Evolutionary conservation across 2,329 filamentous ascomycete genomes (phyloP).

Genomic region (Didymella pinodella): DNA sequence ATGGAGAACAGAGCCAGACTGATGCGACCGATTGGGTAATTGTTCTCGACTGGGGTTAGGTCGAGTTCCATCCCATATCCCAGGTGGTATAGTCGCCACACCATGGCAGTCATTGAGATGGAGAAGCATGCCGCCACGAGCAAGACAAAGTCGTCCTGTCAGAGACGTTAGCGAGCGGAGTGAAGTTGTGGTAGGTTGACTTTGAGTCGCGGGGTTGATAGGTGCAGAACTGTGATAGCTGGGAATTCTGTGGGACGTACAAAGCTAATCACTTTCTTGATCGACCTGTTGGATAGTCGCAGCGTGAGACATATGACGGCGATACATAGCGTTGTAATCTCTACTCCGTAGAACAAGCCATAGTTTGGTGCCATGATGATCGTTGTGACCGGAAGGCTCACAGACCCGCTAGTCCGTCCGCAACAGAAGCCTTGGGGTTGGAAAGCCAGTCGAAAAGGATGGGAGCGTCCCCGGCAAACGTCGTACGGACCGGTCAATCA

Average conservation of each 20-base stretch:
- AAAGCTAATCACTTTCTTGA: conserved; percentile 18
- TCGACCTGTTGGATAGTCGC: conserved; percentile 15
- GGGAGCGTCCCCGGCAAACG: background rate
- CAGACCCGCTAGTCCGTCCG: conserved; percentile 11
- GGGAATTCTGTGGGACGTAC: conserved; percentile 10
- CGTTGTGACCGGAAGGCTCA: conserved; percentile 3
- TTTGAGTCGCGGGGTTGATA: background rate
- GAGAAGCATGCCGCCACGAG: conserved; percentile 11
- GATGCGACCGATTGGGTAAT: conserved; percentile 14
- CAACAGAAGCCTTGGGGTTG: background rate
- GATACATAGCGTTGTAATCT: conserved; percentile 18
- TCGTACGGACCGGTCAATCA: conserved; percentile 9
- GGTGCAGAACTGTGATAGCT: background rate
- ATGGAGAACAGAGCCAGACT: conserved; percentile 19
- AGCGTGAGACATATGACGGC: conserved; percentile 19
- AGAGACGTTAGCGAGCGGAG: background rate
- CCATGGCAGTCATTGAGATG: conserved; percentile 18
- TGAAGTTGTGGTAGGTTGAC: no score
- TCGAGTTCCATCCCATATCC: conserved; percentile 16
- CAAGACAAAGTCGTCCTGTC: conserved; percentile 16
- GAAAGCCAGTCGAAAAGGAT: conserved; percentile 3
- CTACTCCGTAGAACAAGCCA: conserved; percentile 17
- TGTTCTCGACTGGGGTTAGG: conserved; percentile 6
- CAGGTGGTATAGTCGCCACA: conserved; percentile 12
- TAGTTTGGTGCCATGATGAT: conserved; percentile 23